phyloP scores from a whole-genome alignment of 1,139 yeast genomes.

The Candida tetrigidarum region DNA sequence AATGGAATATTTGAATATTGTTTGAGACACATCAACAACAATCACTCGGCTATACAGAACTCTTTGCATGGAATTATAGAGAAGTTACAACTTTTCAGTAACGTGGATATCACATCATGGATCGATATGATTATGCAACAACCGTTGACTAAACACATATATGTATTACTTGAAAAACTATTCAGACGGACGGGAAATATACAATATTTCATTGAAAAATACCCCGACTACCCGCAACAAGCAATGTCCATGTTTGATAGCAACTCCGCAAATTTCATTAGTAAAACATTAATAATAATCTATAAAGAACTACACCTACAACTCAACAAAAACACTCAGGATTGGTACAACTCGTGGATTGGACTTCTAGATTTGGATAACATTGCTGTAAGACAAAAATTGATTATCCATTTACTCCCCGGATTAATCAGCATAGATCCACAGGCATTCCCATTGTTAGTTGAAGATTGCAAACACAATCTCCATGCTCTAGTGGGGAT shows the following conservation, averaged over 20 bases:
- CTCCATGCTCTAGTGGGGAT: conserved; percentile 54
- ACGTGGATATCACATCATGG: conserved; percentile 11
- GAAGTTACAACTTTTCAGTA: conserved; percentile 42
- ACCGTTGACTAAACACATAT: conserved; percentile 13
- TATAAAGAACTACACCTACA: conserved; percentile 28
- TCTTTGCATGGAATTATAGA: conserved; percentile 63
- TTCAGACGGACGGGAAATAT: conserved; percentile 46
- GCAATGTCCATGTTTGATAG: conserved; percentile 58
- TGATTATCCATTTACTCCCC: conserved; percentile 58
- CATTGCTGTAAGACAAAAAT: conserved; percentile 41
- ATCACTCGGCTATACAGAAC: conserved; percentile 71
- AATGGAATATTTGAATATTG: conserved; percentile 50
- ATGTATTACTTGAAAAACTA: conserved; percentile 44
- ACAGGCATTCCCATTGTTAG: conserved; percentile 21
- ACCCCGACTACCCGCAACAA: conserved; percentile 48
- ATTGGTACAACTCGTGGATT: conserved; percentile 63
- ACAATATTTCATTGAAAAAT: conserved; percentile 37
- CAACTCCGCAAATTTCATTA: conserved; percentile 68
- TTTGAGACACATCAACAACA: conserved; percentile 70
- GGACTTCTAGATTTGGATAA: conserved; percentile 39
- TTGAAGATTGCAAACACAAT: conserved; percentile 25
- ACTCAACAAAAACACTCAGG: conserved; percentile 20
- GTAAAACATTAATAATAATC: conserved; percentile 60
- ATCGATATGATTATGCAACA: conserved; percentile 15
- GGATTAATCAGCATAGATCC: conserved; percentile 58